Evolutionary conservation across 768 basidiomycete genomes (phyloP).

Genomic region (Nidularia sp.): DNA sequence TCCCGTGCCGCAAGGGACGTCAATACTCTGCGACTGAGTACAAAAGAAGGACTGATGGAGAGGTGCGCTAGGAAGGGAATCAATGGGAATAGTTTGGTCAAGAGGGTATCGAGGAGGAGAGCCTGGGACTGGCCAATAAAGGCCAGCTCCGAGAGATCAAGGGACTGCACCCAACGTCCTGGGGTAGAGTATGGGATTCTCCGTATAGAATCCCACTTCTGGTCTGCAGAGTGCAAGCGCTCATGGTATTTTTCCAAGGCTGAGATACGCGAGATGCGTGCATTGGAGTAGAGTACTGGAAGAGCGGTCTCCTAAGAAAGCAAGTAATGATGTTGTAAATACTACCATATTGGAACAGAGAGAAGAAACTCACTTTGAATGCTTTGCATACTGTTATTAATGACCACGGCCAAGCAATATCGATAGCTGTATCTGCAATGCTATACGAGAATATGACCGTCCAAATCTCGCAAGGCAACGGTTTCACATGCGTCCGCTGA

Average conservation of each 20-base stretch:
- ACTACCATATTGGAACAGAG: not conserved
- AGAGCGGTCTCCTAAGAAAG: constrained; percentile 51
- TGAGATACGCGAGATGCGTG: constrained; percentile 37
- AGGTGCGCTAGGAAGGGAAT: constrained; percentile 59
- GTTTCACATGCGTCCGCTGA: constrained; percentile 39
- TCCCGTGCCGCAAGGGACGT: constrained; percentile 48
- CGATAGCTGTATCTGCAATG: constrained; percentile 16
- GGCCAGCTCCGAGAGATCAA: constrained; percentile 63
- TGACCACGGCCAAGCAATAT: constrained; percentile 23
- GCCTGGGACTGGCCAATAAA: constrained; percentile 41
- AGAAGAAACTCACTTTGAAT: constrained; percentile 35
- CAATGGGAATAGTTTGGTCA: constrained; percentile 63
- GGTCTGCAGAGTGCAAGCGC: constrained; percentile 60
- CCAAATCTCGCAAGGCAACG: constrained; percentile 74
- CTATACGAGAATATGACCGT: constrained; percentile 48
- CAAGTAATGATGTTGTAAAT: not conserved
- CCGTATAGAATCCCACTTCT: constrained; percentile 84
- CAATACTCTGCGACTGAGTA: constrained; percentile 59
- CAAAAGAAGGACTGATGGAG: constrained; percentile 49
- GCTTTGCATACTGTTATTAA: constrained; percentile 37
- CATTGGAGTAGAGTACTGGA: constrained; percentile 63
- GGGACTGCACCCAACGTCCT: constrained; percentile 77
- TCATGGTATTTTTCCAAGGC: constrained; percentile 54
- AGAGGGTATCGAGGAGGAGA: constrained; percentile 55
- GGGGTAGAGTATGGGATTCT: constrained; percentile 85